Base-by-base conservation (phyloP, 192 early-diverging fungal species). In the Podila verticillata region DNA sequence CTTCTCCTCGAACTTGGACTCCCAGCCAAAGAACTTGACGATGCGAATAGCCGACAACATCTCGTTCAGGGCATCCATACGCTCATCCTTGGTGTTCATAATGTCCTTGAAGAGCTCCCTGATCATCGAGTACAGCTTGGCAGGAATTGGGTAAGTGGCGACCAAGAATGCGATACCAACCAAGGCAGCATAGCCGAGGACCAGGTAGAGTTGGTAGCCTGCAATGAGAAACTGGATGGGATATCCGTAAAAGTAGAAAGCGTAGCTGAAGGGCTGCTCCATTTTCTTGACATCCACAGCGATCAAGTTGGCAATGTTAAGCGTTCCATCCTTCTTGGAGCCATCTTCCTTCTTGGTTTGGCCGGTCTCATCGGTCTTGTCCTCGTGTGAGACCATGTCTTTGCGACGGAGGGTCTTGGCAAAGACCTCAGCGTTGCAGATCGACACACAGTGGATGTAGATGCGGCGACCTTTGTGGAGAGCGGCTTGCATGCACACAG, bases 1-100 rank as follows among this genome's bases (percentile, higher is more conserved):
- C 48, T 90, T 87, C 26, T 88, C 83, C 26, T 90, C 70, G 75
- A 98, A 95, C 54, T 88, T 84, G 57, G 79, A 47, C 83, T 95
- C 91, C 95, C 95, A 96, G 34, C 91, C 92, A 81, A 95, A 95
- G 63, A 98, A 90, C 82, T 99, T 99, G 68, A 99, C 91, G 47
- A 98, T 93, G 31, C 95, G 89, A 48, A 99, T 97, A 36, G 95
- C 96, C 0, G 49, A 70, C 22, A 70, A 34, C 67, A 95, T 85
- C 84, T 98, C 96, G 57, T 94, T 96, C 70, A 95, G 88, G 66
- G 91, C 86, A 29, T 90, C 89, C 39, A 98, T 83, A n/a, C 96
- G 89, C 68, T 92, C 89, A 81, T 98, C 96, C 61, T 86, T 89
- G 48, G 84, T 81, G 51, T 62, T 48, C 88, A 89, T 87, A 57